phyloP scores from a whole-genome alignment of 2,329 filamentous ascomycete genomes.

The Fusarium nisikadoi region DNA sequence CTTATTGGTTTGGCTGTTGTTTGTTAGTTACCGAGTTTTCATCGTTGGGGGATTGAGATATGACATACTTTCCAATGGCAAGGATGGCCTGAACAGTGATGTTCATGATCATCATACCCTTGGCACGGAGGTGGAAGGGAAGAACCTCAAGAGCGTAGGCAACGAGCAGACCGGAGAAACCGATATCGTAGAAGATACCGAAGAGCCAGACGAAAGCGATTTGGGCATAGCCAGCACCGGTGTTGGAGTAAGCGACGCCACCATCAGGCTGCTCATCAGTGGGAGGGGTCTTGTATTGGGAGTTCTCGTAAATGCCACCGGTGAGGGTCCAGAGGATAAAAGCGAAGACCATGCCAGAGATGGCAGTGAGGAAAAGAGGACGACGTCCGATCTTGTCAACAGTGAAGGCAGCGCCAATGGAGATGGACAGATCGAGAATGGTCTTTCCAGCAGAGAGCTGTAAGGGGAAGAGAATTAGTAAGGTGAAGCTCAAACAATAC shows the following conservation, averaged over 20 bases:
- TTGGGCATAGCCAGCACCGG: constrained; percentile 61
- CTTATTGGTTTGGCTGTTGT: constrained; percentile 68
- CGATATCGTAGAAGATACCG: constrained; percentile 68
- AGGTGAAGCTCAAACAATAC: background rate
- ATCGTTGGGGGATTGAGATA: background rate
- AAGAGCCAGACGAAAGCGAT: constrained; percentile 70
- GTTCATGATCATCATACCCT: constrained; percentile 73
- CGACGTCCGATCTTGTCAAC: constrained; percentile 64
- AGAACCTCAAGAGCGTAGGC: constrained; percentile 69
- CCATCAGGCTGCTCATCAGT: constrained; percentile 37
- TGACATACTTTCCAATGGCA: constrained; percentile 67
- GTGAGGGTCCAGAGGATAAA: constrained; percentile 63
- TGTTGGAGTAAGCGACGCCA: constrained; percentile 50
- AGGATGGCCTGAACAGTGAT: constrained; percentile 70
- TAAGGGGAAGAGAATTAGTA: constrained; percentile 1
- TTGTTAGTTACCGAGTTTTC: constrained; percentile 1
- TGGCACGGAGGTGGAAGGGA: constrained; percentile 67
- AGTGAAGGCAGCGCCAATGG: constrained; percentile 62
- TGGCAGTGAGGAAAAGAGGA: constrained; percentile 63
- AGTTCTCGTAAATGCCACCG: constrained; percentile 64
- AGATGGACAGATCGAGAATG: constrained; percentile 67
- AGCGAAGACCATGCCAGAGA: constrained; percentile 59
- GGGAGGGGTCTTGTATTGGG: constrained; percentile 32
- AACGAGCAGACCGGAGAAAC: constrained; percentile 67
- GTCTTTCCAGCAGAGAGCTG: constrained; percentile 65